phyloP scores from a whole-genome alignment of 1,284 basidiomycete genomes.

The Vanrija sp. region DNA sequence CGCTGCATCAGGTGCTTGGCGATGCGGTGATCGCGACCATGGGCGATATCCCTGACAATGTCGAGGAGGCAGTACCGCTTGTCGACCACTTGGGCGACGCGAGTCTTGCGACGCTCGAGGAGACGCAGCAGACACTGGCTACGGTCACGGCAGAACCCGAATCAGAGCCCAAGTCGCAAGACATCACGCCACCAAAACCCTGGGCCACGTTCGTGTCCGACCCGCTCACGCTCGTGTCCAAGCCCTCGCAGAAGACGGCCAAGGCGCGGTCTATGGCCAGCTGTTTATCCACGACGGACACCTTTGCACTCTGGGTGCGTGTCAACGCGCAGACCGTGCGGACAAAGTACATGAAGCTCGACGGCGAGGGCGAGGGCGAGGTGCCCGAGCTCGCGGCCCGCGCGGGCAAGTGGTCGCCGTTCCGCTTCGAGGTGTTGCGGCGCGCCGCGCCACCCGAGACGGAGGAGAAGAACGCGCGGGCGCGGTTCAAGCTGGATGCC shows the following conservation, averaged over 20 bases:
- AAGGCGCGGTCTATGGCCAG: conserved; percentile 91
- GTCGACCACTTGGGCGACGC: not conserved
- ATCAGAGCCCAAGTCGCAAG: too few species aligned
- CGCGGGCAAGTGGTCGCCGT: conserved; percentile 43
- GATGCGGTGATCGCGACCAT: too few species aligned
- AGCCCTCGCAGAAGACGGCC: conserved; percentile 93
- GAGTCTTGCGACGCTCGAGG: not conserved
- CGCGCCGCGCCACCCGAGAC: conserved; percentile 16
- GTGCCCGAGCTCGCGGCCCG: conserved; percentile 23
- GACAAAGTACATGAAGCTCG: conserved; percentile 89
- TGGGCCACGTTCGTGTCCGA: conserved; percentile 91
- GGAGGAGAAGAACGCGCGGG: conserved; percentile 5
- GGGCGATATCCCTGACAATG: too few species aligned
- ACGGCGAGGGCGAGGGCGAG: conserved; percentile 21
- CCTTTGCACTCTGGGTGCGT: conserved; percentile 92
- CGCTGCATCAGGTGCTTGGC: not conserved
- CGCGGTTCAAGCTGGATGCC: conserved; percentile 12
- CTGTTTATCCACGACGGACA: conserved; percentile 80
- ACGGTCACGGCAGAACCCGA: not conserved
- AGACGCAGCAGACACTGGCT: not conserved
- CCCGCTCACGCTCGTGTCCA: conserved; percentile 90
- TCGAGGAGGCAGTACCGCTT: too few species aligned
- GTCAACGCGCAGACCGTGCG: conserved; percentile 96
- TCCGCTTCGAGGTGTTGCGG: conserved; percentile 34
- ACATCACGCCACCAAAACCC: conserved; percentile 32